A percentile compares a stretch with the other conserved stretches of the same genome.
Conservation (phyloP, 176 grass and related monocot species). For the Zea luxurians region DNA sequence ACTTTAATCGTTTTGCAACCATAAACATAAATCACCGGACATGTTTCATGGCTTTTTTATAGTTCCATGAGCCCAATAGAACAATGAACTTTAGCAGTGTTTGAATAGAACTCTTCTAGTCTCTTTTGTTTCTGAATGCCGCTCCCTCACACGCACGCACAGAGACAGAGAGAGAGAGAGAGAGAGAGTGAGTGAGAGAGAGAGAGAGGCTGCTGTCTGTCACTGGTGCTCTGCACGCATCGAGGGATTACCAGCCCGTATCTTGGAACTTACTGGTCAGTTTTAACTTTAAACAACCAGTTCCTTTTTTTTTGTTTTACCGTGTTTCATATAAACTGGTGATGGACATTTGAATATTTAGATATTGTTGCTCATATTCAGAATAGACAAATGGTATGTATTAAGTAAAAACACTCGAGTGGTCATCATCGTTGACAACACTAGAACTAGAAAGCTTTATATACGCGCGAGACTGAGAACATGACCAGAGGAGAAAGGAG, state of each 20-base stretch:
- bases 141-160: no score
- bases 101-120: no score
- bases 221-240: background rate
- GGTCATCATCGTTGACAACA: background rate
- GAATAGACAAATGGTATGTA: background rate
- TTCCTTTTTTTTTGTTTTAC: background rate
- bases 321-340: background rate
- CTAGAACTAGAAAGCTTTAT: background rate
- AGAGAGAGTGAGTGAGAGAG: no score
- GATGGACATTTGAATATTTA: background rate
- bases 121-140: no score
- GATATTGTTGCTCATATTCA: constrained; percentile 14
- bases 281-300: background rate
- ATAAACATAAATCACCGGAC: no score
- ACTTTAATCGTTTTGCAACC: no score
- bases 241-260: background rate
- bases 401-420: background rate
- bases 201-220: no score
- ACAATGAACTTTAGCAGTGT: background rate
- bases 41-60: no score
- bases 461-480: constrained; percentile 16
- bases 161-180: no score
- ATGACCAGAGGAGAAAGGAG: background rate
- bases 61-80: background rate
- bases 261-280: background rate